Evolutionary conservation across 164 flowering plant genomes (phyloP).

Genomic region (Platanus orientalis): DNA sequence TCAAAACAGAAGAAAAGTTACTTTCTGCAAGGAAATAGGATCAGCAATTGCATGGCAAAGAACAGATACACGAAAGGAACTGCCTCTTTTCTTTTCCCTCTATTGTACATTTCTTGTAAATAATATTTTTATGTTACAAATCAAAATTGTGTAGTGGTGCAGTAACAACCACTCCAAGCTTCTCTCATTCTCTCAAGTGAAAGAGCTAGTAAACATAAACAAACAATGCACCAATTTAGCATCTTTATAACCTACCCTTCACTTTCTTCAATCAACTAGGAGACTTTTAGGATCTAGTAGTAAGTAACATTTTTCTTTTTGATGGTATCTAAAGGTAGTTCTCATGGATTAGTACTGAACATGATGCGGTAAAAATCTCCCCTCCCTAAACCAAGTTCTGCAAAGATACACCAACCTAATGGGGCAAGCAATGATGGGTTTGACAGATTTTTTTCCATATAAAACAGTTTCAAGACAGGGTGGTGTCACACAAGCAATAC

Average conservation of each 20-base stretch:
- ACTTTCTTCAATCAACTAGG: background rate
- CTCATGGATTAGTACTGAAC: slow-evolving; percentile 20
- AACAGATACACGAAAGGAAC: slow-evolving; percentile 33
- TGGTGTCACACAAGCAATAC: slow-evolving; percentile 21
- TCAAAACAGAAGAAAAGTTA: background rate
- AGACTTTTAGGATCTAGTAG: background rate
- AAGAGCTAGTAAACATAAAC: slow-evolving; percentile 24
- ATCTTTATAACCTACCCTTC: slow-evolving; percentile 15
- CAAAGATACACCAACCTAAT: slow-evolving; percentile 21
- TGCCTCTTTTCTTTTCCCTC: slow-evolving; percentile 28
- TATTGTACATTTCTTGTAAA: slow-evolving; percentile 51
- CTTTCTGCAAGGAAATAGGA: background rate
- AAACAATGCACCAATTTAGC: slow-evolving; percentile 20
- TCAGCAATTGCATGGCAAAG: slow-evolving; percentile 1
- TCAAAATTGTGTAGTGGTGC: slow-evolving; percentile 59
- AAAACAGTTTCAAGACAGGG: slow-evolving; percentile 14
- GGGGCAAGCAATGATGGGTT: slow-evolving; percentile 16
- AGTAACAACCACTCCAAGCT: slow-evolving; percentile 30
- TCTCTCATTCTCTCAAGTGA: slow-evolving; percentile 27
- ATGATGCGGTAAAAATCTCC: slow-evolving; percentile 1
- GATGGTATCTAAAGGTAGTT: slow-evolving; percentile 6
- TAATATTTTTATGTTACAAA: slow-evolving; percentile 59
- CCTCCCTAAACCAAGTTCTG: slow-evolving; percentile 20
- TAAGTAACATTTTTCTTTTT: slow-evolving; percentile 1
- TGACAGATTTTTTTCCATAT: slow-evolving; percentile 19